Evolutionary conservation across 2,329 filamentous ascomycete genomes (phyloP).

Genomic region (Chalaropsis ovoidea): DNA sequence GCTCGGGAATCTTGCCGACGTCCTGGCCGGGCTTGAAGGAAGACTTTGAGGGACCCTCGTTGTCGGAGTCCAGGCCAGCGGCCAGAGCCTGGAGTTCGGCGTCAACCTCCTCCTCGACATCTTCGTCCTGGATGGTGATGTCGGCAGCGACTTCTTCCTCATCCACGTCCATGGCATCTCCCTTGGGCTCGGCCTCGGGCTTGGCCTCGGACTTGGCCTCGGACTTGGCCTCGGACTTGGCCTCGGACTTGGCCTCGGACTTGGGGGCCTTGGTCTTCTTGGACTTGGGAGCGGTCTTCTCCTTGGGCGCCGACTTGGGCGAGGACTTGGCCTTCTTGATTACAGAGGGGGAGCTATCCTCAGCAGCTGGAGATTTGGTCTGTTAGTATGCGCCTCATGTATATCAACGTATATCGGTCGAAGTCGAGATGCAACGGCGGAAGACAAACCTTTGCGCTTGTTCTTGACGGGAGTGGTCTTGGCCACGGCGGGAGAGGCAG

Average conservation of each 20-base stretch:
- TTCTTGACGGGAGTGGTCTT: constrained; percentile 25
- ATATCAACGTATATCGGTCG: neutral
- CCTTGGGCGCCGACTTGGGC: constrained; percentile 33
- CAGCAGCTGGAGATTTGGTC: constrained; percentile 32
- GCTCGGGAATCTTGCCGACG: constrained; percentile 43
- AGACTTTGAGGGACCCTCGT: constrained; percentile 32
- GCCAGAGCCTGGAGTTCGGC: constrained; percentile 39
- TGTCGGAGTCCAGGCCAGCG: constrained; percentile 38
- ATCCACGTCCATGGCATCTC: constrained; percentile 28
- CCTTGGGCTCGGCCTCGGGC: constrained; percentile 26
- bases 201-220: constrained; percentile 10
- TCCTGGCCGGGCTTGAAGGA: constrained; percentile 42
- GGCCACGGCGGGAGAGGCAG: constrained; percentile 20
- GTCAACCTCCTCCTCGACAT: constrained; percentile 36
- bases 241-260: constrained; percentile 11
- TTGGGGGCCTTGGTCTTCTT: constrained; percentile 14
- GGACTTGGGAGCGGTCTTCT: constrained; percentile 18
- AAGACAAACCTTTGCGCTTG: constrained; percentile 34
- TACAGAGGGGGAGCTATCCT: constrained; percentile 38
- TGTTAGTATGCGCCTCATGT: constrained; percentile 17
- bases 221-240: constrained; percentile 10
- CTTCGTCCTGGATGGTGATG: constrained; percentile 32
- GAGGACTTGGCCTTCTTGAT: constrained; percentile 40
- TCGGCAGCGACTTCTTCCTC: constrained; percentile 28
- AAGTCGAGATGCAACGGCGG: neutral